Percentiles rank a stretch among this genome's conserved stretches.
These are phyloP conservation scores for Millerozyma acaciae DNA, from an alignment of 805 yeast genomes.

Conservation along the genomic window DNA sequence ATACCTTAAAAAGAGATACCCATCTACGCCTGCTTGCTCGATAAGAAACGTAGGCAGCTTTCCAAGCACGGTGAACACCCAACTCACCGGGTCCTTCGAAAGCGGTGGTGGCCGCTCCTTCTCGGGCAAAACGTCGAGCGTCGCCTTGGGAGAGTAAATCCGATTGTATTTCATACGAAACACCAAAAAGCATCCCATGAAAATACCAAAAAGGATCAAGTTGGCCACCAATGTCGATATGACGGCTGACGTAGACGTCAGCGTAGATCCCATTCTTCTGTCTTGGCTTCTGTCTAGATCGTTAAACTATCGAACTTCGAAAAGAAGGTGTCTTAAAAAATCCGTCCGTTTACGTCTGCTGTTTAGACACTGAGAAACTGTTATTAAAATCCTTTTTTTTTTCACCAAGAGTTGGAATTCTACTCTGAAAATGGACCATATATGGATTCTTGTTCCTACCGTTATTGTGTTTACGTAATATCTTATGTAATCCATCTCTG, in stretches of 20 bases:
- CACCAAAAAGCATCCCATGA: constrained; percentile 58
- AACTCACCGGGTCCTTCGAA: constrained; percentile 61
- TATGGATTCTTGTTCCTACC: no score
- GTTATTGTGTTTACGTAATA: no score
- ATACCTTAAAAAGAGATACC: constrained; percentile 84
- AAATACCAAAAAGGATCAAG: constrained; percentile 59
- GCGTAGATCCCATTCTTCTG: constrained; percentile 7
- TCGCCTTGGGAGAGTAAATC: constrained; percentile 81
- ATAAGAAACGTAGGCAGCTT: constrained; percentile 74
- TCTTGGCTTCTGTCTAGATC: no score
- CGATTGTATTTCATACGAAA: constrained; percentile 64
- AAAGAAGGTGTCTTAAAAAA: no score
- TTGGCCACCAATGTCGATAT: constrained; percentile 68
- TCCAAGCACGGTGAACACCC: constrained; percentile 63
- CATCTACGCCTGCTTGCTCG: constrained; percentile 90
- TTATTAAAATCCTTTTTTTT: no score
- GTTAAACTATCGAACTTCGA: no score
- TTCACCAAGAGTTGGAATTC: no score
- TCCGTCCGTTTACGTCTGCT: no score
- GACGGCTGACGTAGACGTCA: constrained; percentile 65
- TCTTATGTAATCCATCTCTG: no score
- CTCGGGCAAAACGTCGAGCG: constrained; percentile 53
- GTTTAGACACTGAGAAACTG: no score
- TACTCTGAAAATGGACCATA: no score
- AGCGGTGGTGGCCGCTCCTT: constrained; percentile 71